Evolutionary conservation across 2,329 filamentous ascomycete species (phyloP).

Genomic region (Penicillium sp.): DNA sequence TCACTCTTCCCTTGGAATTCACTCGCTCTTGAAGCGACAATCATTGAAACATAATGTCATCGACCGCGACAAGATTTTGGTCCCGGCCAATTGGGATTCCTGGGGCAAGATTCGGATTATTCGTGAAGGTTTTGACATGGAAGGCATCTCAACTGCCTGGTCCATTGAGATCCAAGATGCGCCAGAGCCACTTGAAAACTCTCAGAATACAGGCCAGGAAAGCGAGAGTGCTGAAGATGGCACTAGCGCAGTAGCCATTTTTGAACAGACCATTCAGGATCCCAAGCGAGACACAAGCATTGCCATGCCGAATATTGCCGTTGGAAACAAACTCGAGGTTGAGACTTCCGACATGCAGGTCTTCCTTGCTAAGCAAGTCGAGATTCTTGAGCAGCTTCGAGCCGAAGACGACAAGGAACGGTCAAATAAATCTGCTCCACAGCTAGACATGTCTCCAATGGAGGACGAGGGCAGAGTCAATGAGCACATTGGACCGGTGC

Average conservation of each 20-base stretch:
- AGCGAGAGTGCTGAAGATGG: conserved; percentile 27
- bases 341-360: conserved; percentile 67
- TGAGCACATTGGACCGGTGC: conserved; percentile 86
- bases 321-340: conserved; percentile 49
- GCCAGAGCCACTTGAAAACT: conserved; percentile 25
- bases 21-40: conserved; percentile 71
- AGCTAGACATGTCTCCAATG: conserved; percentile 32
- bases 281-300: conserved; percentile 60
- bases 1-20: conserved; percentile 80
- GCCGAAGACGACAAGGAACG: conserved; percentile 49
- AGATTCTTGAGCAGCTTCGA: conserved; percentile 62
- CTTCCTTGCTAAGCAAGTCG: conserved; percentile 70
- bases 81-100: conserved; percentile 96
- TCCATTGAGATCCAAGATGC: conserved; percentile 67
- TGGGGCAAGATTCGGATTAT: conserved; percentile 95
- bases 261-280: conserved; percentile 73
- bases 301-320: conserved; percentile 45
- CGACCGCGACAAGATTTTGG: conserved; percentile 86
- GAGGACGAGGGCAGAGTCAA: conserved; percentile 46
- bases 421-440: conserved; percentile 29
- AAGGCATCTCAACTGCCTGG: conserved; percentile 79
- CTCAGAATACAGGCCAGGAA: conserved; percentile 22
- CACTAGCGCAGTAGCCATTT: conserved; percentile 62
- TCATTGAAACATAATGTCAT: conserved; percentile 85
- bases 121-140: conserved; percentile 85